Evolutionary conservation across 2,329 filamentous ascomycete genomes (phyloP).

Genomic region (Rhynchosporium graminicola): DNA sequence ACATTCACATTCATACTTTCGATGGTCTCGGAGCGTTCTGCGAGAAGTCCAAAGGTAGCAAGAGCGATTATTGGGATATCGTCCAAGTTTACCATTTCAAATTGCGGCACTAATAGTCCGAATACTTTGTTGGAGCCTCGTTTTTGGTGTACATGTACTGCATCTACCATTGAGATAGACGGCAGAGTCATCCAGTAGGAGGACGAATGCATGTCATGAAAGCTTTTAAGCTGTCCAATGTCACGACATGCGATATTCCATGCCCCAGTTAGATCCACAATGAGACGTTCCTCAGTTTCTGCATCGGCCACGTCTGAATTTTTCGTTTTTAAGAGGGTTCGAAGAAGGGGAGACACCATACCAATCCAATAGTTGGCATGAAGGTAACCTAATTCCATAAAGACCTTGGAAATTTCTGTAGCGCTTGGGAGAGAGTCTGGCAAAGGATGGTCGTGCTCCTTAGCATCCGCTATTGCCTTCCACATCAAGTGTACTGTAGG

Average conservation of each 20-base stretch:
- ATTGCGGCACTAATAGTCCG: constrained; percentile 29
- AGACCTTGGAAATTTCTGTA: constrained; percentile 36
- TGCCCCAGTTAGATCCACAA: constrained; percentile 36
- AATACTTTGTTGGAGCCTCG: constrained; percentile 27
- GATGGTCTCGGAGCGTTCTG: constrained; percentile 6
- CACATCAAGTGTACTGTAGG: constrained; percentile 26
- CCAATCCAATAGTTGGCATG: constrained; percentile 33
- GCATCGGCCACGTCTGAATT: constrained; percentile 11
- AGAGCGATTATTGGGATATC: constrained; percentile 33
- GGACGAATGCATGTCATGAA: constrained; percentile 20
- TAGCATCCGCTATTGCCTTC: constrained; percentile 30
- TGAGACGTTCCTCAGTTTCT: constrained; percentile 22
- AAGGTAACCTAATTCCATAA: constrained; percentile 33
- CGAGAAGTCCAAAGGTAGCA: constrained; percentile 35
- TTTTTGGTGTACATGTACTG: constrained; percentile 19
- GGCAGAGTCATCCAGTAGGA: constrained; percentile 36
- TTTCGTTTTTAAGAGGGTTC: constrained; percentile 26
- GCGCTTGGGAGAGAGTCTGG: constrained; percentile 33
- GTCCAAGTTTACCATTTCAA: constrained; percentile 20
- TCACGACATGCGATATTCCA: constrained; percentile 39
- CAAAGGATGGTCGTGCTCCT: constrained; percentile 28
- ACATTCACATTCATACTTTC: constrained; percentile 15
- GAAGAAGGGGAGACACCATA: constrained; percentile 32
- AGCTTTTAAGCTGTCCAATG: constrained; percentile 13
- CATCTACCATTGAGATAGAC: constrained; percentile 20